A percentile compares a stretch with the other conserved stretches of the same genome.
Conservation (phyloP, 108 stramenopile genomes). For the Nitzschia sp. region DNA sequence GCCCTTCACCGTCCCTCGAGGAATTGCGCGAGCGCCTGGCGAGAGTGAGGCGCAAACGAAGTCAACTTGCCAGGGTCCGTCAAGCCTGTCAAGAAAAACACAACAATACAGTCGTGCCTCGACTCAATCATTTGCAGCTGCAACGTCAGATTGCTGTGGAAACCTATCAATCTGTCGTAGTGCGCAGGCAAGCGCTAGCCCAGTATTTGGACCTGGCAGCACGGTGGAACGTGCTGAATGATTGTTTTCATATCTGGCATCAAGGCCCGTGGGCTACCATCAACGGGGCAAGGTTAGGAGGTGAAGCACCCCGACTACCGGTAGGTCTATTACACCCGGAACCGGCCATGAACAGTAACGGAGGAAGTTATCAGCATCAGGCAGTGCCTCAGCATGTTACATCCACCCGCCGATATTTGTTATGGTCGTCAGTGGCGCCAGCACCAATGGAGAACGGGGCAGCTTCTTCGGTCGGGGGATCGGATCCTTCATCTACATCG, state of each 20-base stretch:
- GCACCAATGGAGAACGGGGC: conserved; percentile 1
- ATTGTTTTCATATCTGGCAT: conserved; percentile 85
- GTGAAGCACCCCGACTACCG: conserved; percentile 36
- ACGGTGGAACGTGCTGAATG: conserved; percentile 72
- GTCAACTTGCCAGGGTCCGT: background rate
- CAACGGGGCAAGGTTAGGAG: conserved; percentile 76
- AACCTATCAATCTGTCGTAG: conserved; percentile 10
- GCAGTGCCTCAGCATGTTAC: too few relatives aligned
- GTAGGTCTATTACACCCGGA: background rate
- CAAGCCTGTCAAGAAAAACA: background rate
- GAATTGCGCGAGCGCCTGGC: conserved; percentile 1
- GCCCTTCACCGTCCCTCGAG: too few relatives aligned
- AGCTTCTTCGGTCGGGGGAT: background rate
- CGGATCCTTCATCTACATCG: background rate
- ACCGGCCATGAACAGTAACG: background rate
- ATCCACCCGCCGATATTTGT: background rate
- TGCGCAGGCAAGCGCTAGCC: background rate
- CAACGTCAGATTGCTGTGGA: conserved; percentile 7
- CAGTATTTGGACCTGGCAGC: conserved; percentile 17
- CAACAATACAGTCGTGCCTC: background rate
- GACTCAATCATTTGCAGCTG: background rate
- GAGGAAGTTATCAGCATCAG: background rate
- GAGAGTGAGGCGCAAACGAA: background rate
- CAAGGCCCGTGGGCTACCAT: conserved; percentile 83
- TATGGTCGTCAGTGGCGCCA: conserved; percentile 13